phyloP scores from a whole-genome alignment of 2,329 filamentous ascomycete genomes.

The Sarocladium brachiariae region DNA sequence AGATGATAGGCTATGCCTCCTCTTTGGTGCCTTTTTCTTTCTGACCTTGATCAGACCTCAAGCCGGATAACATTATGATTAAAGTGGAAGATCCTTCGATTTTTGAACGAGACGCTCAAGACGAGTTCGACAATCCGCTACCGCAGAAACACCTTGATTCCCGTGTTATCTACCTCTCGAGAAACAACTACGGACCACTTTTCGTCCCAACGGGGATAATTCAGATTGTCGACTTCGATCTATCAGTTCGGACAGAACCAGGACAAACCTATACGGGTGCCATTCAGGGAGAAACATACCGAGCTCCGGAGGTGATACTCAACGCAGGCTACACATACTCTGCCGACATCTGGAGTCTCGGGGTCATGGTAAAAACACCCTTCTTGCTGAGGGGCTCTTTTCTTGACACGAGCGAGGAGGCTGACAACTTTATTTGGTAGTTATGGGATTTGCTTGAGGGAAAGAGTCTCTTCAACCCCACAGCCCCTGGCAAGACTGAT shows the following conservation, averaged over 20 bases:
- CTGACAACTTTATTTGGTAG: too few relatives aligned
- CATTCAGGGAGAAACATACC: slow-evolving; percentile 15
- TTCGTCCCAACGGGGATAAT: slow-evolving; percentile 13
- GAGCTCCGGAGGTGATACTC: slow-evolving; percentile 18
- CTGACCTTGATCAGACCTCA: slow-evolving; percentile 14
- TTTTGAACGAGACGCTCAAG: slow-evolving; percentile 14
- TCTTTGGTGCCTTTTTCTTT: too few relatives aligned
- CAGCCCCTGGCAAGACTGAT: not conserved
- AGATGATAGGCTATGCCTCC: too few relatives aligned
- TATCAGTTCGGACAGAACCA: slow-evolving; percentile 10
- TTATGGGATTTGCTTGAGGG: slow-evolving; percentile 2
- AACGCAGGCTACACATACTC: slow-evolving; percentile 15
- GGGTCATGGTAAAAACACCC: slow-evolving; percentile 15
- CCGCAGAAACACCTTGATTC: slow-evolving; percentile 14
- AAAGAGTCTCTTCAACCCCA: not conserved
- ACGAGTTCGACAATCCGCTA: slow-evolving; percentile 17
- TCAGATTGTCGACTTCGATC: slow-evolving; percentile 16
- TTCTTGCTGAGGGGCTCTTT: not conserved
- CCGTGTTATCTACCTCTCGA: slow-evolving; percentile 17
- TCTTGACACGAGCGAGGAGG: too few relatives aligned
- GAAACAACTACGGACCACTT: slow-evolving; percentile 17
- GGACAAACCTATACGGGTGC: slow-evolving; percentile 11
- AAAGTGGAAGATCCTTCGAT: slow-evolving; percentile 14
- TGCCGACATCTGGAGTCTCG: slow-evolving; percentile 19
- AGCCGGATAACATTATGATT: slow-evolving; percentile 18